These are phyloP conservation scores for Butyriboletus loyo DNA, from an alignment of 768 basidiomycete species.

Conservation along the genomic window DNA sequence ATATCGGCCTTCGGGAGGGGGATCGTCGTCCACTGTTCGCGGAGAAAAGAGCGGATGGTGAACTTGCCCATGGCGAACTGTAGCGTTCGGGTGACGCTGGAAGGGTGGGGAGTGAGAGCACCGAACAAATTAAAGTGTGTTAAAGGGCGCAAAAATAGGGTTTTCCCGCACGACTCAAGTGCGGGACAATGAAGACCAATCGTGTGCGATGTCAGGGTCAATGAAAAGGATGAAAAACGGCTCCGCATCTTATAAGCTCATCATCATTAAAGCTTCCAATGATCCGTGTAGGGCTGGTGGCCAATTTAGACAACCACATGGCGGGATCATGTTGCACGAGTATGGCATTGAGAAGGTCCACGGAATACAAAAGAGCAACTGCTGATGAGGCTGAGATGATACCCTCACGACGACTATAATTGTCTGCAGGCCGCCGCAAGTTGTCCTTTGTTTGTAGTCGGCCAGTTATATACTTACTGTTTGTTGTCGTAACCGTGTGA, in stretches of 20 bases:
- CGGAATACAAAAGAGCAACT: not conserved
- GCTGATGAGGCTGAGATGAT: not conserved
- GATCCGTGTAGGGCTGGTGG: not conserved
- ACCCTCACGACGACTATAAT: not conserved
- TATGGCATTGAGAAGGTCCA: not conserved
- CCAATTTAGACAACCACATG: not conserved
- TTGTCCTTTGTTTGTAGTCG: no score
- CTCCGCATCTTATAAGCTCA: not conserved
- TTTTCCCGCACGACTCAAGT: not conserved
- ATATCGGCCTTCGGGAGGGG: constrained; percentile 21
- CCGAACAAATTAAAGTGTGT: not conserved
- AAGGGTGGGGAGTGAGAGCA: not conserved
- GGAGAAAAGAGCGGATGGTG: constrained; percentile 17
- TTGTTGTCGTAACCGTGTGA: not conserved
- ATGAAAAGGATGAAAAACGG: not conserved
- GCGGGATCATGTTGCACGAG: not conserved
- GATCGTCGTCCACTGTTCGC: constrained; percentile 28
- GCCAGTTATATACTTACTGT: no score
- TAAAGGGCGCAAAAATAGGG: not conserved
- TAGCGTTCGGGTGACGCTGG: not conserved
- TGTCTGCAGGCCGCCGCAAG: not conserved
- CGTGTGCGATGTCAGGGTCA: not conserved
- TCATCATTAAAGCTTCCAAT: constrained; percentile 1
- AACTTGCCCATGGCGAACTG: constrained; percentile 24
- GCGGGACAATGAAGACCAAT: not conserved